A percentile compares a stretch with the other conserved stretches of the same genome.
These are phyloP conservation scores for Euphorbia tirucalli DNA, from an alignment of 345 rosid genomes.

Conservation along the genomic window DNA sequence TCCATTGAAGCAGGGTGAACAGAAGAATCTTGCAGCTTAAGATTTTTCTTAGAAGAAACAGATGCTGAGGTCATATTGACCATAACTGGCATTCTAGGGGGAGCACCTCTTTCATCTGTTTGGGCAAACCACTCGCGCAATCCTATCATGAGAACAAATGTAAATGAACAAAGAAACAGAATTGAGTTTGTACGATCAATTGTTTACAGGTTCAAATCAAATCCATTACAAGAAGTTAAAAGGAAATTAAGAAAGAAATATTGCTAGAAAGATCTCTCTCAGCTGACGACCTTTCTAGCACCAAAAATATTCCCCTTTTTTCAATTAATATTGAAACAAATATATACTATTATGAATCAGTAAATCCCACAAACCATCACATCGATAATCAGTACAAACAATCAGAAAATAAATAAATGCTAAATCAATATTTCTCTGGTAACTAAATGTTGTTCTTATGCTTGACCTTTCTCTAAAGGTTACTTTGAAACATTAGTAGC, in stretches of 20 bases:
- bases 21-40: slow-evolving; percentile 47
- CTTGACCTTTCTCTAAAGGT: not conserved
- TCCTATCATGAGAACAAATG: slow-evolving; percentile 43
- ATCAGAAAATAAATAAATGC: not conserved
- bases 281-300: not conserved
- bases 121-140: slow-evolving; percentile 96
- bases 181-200: not conserved
- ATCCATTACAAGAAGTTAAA: not conserved
- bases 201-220: not conserved
- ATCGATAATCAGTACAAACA: not conserved
- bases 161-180: slow-evolving; percentile 6
- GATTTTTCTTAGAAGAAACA: slow-evolving; percentile 44
- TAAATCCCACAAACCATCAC: not conserved
- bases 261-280: not conserved
- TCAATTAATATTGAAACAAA: not conserved
- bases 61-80: slow-evolving; percentile 91
- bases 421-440: not conserved
- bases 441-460: not conserved
- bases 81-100: slow-evolving; percentile 95
- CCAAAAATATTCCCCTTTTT: not conserved
- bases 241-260: not conserved
- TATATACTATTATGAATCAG: not conserved
- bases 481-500: not conserved
- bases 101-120: slow-evolving; percentile 90
- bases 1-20: slow-evolving; percentile 51